Conservation (phyloP, 768 basidiomycete genomes). For the Tylopilus plumbeoviolaceoides region DNA sequence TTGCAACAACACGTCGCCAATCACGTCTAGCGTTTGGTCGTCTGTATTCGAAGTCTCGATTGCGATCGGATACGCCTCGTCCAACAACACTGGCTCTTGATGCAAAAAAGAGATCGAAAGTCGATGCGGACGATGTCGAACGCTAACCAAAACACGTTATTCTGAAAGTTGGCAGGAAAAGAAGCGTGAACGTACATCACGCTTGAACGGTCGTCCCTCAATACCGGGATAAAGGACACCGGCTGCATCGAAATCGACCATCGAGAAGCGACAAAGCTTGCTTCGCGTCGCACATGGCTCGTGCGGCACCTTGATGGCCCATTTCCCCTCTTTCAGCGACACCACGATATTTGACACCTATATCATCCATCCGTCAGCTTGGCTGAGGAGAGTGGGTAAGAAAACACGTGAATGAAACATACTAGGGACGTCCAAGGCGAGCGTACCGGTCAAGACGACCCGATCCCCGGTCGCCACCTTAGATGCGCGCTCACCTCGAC, state of each 20-base stretch:
- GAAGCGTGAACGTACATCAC: conserved; percentile 41
- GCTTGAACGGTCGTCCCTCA: conserved; percentile 41
- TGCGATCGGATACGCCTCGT: conserved; percentile 74
- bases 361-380: not conserved
- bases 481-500: conserved; percentile 40
- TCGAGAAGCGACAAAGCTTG: conserved; percentile 27
- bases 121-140: conserved; percentile 59
- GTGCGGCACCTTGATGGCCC: conserved; percentile 65
- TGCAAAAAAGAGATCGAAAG: conserved; percentile 56
- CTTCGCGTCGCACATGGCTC: conserved; percentile 39
- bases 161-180: not conserved
- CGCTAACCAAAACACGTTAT: conserved; percentile 34
- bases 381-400: not conserved
- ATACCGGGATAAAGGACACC: conserved; percentile 48
- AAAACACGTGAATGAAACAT: conserved; percentile 48
- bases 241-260: conserved; percentile 63
- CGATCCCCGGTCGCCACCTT: conserved; percentile 54
- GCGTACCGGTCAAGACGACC: conserved; percentile 57
- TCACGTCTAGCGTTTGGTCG: conserved; percentile 60
- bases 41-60: conserved; percentile 73
- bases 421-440: conserved; percentile 48
- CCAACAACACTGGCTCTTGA: conserved; percentile 67
- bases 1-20: conserved; percentile 73
- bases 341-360: conserved; percentile 45
- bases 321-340: conserved; percentile 54